Percentiles rank a stretch among this genome's conserved stretches.
phyloP scores from a whole-genome alignment of 495 filamentous ascomycete species.

The Lasiosphaeriaceae sp. region DNA sequence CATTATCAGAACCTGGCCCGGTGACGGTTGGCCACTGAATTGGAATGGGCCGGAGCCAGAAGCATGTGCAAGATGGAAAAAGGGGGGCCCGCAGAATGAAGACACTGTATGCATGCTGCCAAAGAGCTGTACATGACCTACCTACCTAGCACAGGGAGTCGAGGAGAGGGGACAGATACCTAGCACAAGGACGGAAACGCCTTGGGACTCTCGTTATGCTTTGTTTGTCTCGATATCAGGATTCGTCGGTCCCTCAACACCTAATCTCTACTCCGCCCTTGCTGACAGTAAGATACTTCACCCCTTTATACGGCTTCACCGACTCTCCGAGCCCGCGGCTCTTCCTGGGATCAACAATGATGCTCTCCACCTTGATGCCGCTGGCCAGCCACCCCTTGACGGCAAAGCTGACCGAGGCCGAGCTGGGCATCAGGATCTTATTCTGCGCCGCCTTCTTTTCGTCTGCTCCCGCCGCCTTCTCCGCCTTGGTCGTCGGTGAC shows the following conservation, averaged over 20 bases:
- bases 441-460: conserved; percentile 58
- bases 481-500: conserved; percentile 27
- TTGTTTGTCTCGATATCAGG: not conserved
- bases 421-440: conserved; percentile 84
- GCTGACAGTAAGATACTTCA: conserved; percentile 94
- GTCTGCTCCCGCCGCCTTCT: conserved; percentile 36
- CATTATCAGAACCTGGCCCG: too few species aligned
- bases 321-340: conserved; percentile 82
- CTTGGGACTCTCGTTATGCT: not conserved
- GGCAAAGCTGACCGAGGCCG: conserved; percentile 80
- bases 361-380: conserved; percentile 87
- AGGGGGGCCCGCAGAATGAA: too few species aligned
- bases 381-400: conserved; percentile 95
- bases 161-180: too few species aligned
- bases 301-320: conserved; percentile 94
- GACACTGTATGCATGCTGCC: too few species aligned
- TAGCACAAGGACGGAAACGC: not conserved
- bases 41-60: too few species aligned
- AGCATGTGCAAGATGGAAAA: too few species aligned
- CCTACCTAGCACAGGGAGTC: too few species aligned
- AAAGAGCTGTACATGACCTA: too few species aligned
- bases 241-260: conserved; percentile 40
- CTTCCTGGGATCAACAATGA: conserved; percentile 78
- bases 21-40: too few species aligned
- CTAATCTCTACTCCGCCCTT: conserved; percentile 77